These are phyloP conservation scores for grape (Vitis vinifera) DNA, from an alignment of 164 flowering plant species.

Conservation along the genomic window DNA sequence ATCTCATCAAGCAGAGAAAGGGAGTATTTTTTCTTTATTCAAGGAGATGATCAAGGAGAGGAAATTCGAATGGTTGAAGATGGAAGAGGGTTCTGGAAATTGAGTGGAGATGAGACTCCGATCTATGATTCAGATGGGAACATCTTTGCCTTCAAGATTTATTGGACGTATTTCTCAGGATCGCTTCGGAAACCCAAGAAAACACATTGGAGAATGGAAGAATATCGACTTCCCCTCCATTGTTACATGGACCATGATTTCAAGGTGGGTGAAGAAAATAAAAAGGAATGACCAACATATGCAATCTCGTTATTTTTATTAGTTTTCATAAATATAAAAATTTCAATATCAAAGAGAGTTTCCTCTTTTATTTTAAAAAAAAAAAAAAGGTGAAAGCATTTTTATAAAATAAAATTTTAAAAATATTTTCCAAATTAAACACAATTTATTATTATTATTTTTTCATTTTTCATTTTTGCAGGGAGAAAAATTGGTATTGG, in stretches of 20 bases:
- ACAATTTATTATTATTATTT: neutral
- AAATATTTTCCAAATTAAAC: no score
- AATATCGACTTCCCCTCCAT: neutral
- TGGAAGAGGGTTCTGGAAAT: constrained; percentile 7
- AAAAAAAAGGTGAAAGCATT: no score
- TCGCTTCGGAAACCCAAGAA: neutral
- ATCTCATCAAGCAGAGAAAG: neutral
- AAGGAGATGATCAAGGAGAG: neutral
- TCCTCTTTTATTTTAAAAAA: no score
- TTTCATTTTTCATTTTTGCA: neutral
- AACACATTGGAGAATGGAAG: constrained; percentile 14
- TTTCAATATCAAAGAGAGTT: no score
- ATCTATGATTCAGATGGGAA: neutral
- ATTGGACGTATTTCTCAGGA: neutral
- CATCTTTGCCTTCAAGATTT: constrained; percentile 1
- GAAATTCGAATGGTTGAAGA: neutral
- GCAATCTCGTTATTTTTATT: no score
- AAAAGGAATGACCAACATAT: no score
- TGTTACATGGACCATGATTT: no score
- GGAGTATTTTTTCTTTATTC: constrained; percentile 6
- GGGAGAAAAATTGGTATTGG: constrained; percentile 5
- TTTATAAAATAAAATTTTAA: no score
- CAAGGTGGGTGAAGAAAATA: no score
- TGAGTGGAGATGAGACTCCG: neutral
- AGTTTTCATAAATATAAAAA: no score